Evolutionary conservation across 2,329 filamentous ascomycete genomes (phyloP).

Genomic region (Beauveria rudraprayagi): DNA sequence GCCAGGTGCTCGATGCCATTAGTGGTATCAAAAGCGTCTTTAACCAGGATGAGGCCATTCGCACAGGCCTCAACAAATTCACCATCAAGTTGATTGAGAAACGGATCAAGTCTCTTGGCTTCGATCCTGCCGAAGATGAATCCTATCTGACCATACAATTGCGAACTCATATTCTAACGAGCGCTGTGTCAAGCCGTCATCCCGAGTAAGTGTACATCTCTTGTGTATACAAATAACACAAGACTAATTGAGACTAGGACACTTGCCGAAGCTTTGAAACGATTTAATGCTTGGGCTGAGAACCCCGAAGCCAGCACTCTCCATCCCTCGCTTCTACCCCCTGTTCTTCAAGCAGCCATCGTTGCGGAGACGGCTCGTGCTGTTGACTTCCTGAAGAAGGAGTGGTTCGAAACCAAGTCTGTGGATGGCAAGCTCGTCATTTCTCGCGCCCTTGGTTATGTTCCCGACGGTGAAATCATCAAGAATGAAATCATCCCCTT

Average conservation of each 20-base stretch:
- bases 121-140: constrained; percentile 71
- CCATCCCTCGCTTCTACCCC: constrained; percentile 70
- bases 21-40: constrained; percentile 78
- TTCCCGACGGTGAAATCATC: constrained; percentile 61
- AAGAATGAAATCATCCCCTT: constrained; percentile 61
- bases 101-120: constrained; percentile 73
- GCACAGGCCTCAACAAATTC: constrained; percentile 68
- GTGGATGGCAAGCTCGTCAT: constrained; percentile 88
- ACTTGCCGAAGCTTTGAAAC: constrained; percentile 64
- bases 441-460: constrained; percentile 66
- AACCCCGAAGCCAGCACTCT: constrained; percentile 62
- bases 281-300: constrained; percentile 72
- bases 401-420: constrained; percentile 74
- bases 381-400: constrained; percentile 71
- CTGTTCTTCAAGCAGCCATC: constrained; percentile 74
- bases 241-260: constrained; percentile 36
- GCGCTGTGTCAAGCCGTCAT: constrained; percentile 70
- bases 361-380: constrained; percentile 58
- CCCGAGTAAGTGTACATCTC: constrained; percentile 46
- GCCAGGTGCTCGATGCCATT: constrained; percentile 71
- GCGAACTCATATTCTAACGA: constrained; percentile 69
- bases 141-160: constrained; percentile 76
- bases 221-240: background rate
- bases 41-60: constrained; percentile 62
- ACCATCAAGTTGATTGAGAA: constrained; percentile 66